These are phyloP conservation scores for Globisporangium cylindrosporum DNA, from an alignment of 352 stramenopile genomes.

Conservation along the genomic window DNA sequence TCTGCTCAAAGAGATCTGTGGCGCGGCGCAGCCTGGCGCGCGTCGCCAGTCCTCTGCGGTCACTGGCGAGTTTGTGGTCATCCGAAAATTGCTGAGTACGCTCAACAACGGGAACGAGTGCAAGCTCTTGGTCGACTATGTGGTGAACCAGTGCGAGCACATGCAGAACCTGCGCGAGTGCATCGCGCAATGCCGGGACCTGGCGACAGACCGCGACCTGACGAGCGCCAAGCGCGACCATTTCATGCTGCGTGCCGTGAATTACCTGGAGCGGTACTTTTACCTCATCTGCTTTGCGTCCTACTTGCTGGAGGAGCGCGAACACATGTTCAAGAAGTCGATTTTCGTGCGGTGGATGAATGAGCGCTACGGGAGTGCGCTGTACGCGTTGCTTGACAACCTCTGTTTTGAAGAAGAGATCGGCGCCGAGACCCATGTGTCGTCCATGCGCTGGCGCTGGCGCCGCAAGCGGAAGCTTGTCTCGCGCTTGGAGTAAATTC, in stretches of 20 bases:
- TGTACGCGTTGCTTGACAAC: conserved; percentile 86
- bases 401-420: conserved; percentile 84
- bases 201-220: conserved; percentile 72
- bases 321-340: conserved; percentile 41
- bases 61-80: conserved; percentile 68
- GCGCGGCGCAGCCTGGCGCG: conserved; percentile 4
- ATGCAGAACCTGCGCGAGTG: conserved; percentile 85
- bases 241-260: conserved; percentile 83
- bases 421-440: conserved; percentile 70
- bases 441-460: conserved; percentile 88
- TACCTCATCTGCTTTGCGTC: conserved; percentile 89
- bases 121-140: conserved; percentile 70
- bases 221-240: conserved; percentile 65
- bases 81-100: conserved; percentile 63
- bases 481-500: conserved; percentile 61
- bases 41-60: conserved; percentile 54
- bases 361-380: conserved; percentile 68
- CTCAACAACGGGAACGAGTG: conserved; percentile 67
- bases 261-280: conserved; percentile 89
- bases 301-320: conserved; percentile 75
- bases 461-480: conserved; percentile 83
- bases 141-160: conserved; percentile 77
- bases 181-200: conserved; percentile 74
- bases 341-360: conserved; percentile 87
- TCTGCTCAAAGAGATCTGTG: conserved; percentile 26